Conservation (phyloP, 2,329 filamentous ascomycete genomes). For the Alternaria sp. region DNA sequence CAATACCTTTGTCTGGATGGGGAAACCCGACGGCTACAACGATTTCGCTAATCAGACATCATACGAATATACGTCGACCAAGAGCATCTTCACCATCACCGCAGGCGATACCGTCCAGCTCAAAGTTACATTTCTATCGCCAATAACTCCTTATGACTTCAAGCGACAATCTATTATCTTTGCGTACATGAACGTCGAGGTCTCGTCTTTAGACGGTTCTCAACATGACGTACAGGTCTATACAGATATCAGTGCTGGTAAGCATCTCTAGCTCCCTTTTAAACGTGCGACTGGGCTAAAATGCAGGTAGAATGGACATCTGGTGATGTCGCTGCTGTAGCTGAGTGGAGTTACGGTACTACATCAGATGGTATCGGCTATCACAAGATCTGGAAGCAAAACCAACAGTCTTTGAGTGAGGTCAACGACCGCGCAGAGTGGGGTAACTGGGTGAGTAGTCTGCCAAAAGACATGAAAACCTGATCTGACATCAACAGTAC, state of each 20-base stretch:
- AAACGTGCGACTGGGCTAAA: conserved; percentile 7
- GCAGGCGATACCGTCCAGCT: conserved; percentile 67
- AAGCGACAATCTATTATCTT: conserved; percentile 72
- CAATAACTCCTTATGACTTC: conserved; percentile 70
- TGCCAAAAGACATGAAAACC: not conserved
- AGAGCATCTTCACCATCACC: conserved; percentile 72
- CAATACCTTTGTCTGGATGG: conserved; percentile 48
- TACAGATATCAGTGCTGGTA: conserved; percentile 73
- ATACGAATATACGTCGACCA: conserved; percentile 74
- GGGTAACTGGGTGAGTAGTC: conserved; percentile 52
- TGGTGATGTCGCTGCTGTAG: conserved; percentile 62
- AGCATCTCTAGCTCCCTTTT: conserved; percentile 25
- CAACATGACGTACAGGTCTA: conserved; percentile 73
- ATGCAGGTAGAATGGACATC: conserved; percentile 70
- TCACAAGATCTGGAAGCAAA: conserved; percentile 62
- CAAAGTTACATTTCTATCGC: conserved; percentile 73
- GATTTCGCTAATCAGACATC: conserved; percentile 64
- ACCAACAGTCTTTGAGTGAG: conserved; percentile 57
- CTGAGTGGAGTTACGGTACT: conserved; percentile 66
- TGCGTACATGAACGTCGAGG: conserved; percentile 71
- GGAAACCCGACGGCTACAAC: conserved; percentile 54
- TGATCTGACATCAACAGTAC: conserved; percentile 43
- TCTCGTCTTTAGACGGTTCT: conserved; percentile 66
- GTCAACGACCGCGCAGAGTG: conserved; percentile 57
- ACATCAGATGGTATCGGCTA: conserved; percentile 57